Evolutionary conservation across 176 grass and related monocot species (phyloP), one percentile per base, ranked within the genome.

Genomic region (Paspalum notatum): DNA sequence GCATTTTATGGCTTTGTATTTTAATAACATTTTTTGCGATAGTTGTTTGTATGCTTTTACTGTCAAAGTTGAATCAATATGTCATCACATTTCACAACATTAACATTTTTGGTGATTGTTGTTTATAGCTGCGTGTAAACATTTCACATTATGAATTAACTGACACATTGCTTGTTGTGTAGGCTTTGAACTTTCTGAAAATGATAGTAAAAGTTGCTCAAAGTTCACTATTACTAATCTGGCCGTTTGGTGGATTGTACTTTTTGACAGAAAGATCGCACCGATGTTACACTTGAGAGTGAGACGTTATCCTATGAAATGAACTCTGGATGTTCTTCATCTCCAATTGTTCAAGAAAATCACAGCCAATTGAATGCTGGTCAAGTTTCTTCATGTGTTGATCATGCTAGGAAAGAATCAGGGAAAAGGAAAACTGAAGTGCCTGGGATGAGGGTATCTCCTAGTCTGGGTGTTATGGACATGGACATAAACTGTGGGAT

Each of bases 331-430:
- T 63, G 46, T 48, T 20, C 27, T 78, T 3, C 26, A 62, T 79
- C 75, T 45, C 66, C 37, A 21, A 55, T 79, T 80, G 54, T 41
- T 48, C 58, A 85, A 65, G 46, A 61, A 85, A 71, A 54, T 37
- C 83, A 71, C 20, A 63, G 8, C 9, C 75, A 79, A 72, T 43
- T 57, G 42, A 85, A 85, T 79, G 21, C 15, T 60, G 52, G 62
- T 44, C 58, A 74, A 44, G 14, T 70, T 77, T 58, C 60, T 46
- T 49, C 16, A 53, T 52, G 39, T 24, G 65, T 64, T 81, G 40
- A 66, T 68, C 66, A 68, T 82, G 57, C 5, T 52, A 85, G 53
- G 44, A 52, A 91, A 67, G 57, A 38, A 78, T 65, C 78, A 70
- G 60, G 24, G 60, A 62, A 65, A 73, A 57, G 45, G 52, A 82